Conservation (phyloP, 352 stramenopile species). For the Phytophthora palmivora region DNA sequence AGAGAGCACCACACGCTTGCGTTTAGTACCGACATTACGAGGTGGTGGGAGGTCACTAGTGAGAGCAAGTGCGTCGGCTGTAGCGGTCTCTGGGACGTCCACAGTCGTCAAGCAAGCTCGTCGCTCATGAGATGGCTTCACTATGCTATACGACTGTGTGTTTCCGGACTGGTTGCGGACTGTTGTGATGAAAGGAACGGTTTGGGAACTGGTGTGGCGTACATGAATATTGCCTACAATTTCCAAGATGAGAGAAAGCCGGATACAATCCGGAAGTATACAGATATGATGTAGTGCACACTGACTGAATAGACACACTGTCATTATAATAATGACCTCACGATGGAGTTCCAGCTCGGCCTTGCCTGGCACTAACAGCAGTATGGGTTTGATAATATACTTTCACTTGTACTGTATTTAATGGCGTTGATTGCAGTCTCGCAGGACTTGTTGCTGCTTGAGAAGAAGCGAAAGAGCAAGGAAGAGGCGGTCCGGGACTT, state of each 20-base stretch:
- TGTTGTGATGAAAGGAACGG: not conserved
- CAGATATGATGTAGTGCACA: not conserved
- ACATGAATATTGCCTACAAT: not conserved
- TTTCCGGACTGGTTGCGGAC: constrained; percentile 12
- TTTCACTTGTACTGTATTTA: not conserved
- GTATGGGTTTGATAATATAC: not conserved
- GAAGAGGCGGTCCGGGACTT: constrained; percentile 52
- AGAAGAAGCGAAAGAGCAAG: constrained; percentile 62
- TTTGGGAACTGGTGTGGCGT: not conserved
- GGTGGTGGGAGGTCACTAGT: not conserved
- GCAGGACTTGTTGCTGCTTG: constrained; percentile 54
- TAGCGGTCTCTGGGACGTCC: not conserved
- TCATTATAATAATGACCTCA: constrained; percentile 7
- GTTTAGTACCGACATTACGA: constrained; percentile 40
- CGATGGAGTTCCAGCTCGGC: constrained; percentile 11
- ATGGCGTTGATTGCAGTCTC: constrained; percentile 11
- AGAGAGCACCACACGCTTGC: constrained; percentile 85
- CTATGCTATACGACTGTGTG: constrained; percentile 2
- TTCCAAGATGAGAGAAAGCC: not conserved
- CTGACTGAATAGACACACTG: not conserved
- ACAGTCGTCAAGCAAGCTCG: not conserved
- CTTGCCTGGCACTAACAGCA: not conserved
- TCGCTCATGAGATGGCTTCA: constrained; percentile 21
- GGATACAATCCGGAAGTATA: constrained; percentile 15
- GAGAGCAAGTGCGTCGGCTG: constrained; percentile 3